Evolutionary conservation across 495 filamentous ascomycete species (phyloP).

Genomic region (Trichocladium antarcticum): DNA sequence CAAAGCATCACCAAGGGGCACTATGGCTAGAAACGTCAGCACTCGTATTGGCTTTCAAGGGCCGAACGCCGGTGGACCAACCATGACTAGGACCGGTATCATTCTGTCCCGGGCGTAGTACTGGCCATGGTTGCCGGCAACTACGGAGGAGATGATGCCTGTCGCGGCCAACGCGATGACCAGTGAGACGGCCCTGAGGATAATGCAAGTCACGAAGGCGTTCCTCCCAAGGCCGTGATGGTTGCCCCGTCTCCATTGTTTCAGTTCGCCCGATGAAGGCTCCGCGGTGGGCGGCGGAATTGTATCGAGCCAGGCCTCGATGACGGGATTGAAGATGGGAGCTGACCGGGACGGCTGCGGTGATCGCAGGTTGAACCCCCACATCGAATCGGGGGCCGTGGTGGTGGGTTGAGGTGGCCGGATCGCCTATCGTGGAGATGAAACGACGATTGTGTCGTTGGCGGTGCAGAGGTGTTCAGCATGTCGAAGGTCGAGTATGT

Average conservation of each 20-base stretch:
- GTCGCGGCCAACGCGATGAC: constrained; percentile 5
- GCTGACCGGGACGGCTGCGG: constrained; percentile 11
- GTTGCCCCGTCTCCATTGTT: constrained; percentile 15
- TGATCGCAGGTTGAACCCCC: background rate
- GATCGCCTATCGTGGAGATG: constrained; percentile 4
- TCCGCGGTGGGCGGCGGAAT: constrained; percentile 9
- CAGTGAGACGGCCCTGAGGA: constrained; percentile 15
- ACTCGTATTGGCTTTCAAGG: background rate
- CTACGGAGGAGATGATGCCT: background rate
- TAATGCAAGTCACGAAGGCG: constrained; percentile 8
- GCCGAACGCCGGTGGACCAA: background rate
- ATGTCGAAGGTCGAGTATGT: no score
- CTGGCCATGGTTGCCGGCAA: background rate
- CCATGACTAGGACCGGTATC: constrained; percentile 4
- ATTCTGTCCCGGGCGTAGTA: background rate
- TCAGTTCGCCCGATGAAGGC: constrained; percentile 12
- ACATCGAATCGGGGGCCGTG: background rate
- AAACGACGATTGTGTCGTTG: background rate
- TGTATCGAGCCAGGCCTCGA: constrained; percentile 22
- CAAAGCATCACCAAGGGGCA: constrained; percentile 7
- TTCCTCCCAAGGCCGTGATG: constrained; percentile 3
- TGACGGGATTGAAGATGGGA: constrained; percentile 7
- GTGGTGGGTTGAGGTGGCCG: background rate
- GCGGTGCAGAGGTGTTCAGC: background rate
- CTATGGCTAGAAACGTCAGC: background rate